Base-by-base conservation (phyloP, 73 alveolate genomes). In the Paramecium primaurelia region DNA sequence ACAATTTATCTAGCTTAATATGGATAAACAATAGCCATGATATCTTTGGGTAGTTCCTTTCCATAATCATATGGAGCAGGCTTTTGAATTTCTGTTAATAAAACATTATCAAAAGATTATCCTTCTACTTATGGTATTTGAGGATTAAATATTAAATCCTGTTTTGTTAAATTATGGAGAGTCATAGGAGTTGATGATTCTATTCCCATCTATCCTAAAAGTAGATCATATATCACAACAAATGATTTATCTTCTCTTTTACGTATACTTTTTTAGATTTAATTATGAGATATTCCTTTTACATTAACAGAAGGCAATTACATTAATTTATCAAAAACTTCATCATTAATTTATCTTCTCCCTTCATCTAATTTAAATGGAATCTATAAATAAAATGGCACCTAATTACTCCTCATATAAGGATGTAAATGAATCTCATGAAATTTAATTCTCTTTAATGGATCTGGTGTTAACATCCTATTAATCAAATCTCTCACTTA, bases 381-480 rank as follows among this genome's bases (percentile, higher is more conserved):
- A 26, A 89, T 89, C 45, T 89, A 42, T 14, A 89, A 36, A 73
- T 89, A 89, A 73, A 89, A 89, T 4, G 94, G 94, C 71, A 89
- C 94, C 38, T 89, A 42, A 20, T 77, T 89, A 34, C 88, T 83
- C 28, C 94, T 40, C 58, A 89, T 26, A 84, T 98, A 96, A n/a
- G 98, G 97, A 58, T 96, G 99, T 7, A 64, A 58, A 49, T 90
- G 93, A 30, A 97, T 94, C 51, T 94, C 98, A 51, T 86, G 80
- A 36, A 97, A 58, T 28, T 96, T 96, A 42, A 92, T 91, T 54
- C 98, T 94, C 95, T 95, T 95, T 16, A 95, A 86, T 22, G 99
- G 99, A 51, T 97, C 96, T 12, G 98, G 98, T 51, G 95, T 96
- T n/a, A 98, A 86, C 96, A 98, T 96, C 60, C 96, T 96, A 60